These are phyloP conservation scores for Boletales sp. DNA, from an alignment of 768 basidiomycete species.

Conservation along the genomic window DNA sequence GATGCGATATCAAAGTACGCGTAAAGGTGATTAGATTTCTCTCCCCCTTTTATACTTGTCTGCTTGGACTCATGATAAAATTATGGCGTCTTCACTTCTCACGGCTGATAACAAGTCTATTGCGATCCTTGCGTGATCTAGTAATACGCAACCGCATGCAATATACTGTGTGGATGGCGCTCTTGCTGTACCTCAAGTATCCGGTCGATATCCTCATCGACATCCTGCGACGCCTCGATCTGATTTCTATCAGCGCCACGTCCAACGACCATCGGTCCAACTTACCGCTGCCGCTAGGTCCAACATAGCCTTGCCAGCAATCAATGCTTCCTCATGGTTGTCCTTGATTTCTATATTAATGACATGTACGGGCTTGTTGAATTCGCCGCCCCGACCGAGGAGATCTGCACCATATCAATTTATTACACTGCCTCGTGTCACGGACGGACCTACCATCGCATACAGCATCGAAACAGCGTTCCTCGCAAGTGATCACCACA, in stretches of 20 bases:
- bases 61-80: conserved; percentile 15
- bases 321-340: conserved; percentile 96
- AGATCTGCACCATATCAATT: conserved; percentile 55
- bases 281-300: conserved; percentile 87
- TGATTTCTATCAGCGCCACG: conserved; percentile 30
- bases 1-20: conserved; percentile 4
- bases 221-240: conserved; percentile 83
- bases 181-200: conserved; percentile 86
- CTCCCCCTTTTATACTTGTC: conserved; percentile 9
- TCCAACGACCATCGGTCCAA: conserved; percentile 10
- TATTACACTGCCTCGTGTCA: conserved; percentile 4
- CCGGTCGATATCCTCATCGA: conserved; percentile 87
- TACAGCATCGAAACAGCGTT: conserved; percentile 96
- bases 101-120: conserved; percentile 36
- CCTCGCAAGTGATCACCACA: conserved; percentile 97
- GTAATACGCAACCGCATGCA: conserved; percentile 92
- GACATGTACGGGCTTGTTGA: conserved; percentile 90
- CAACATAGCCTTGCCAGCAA: conserved; percentile 93
- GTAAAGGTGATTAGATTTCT: too few relatives aligned
- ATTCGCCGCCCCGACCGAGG: conserved; percentile 82
- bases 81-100: conserved; percentile 63
- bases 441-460: conserved; percentile 75
- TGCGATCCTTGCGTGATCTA: conserved; percentile 37
- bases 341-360: conserved; percentile 99
- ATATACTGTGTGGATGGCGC: conserved; percentile 84